Conservation (phyloP, 768 basidiomycete species). For the Melanogaster broomeanus region DNA sequence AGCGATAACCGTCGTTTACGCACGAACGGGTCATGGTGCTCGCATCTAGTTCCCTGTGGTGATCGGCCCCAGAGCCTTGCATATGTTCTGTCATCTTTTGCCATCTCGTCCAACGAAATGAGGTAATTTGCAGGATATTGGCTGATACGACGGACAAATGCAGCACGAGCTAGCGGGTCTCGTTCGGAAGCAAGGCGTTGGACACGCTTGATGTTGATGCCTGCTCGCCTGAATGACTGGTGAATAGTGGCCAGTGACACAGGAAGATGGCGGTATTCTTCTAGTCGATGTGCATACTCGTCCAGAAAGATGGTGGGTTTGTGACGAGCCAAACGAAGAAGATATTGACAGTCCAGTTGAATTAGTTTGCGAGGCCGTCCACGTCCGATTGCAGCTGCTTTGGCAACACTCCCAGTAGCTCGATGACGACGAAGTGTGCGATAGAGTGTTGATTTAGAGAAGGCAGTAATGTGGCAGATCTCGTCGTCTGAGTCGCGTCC, state of each 20-base stretch:
- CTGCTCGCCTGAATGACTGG: constrained; percentile 9
- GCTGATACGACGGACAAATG: constrained; percentile 9
- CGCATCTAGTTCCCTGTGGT: constrained; percentile 12
- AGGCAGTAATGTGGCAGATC: too few relatives aligned
- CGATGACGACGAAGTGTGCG: too few relatives aligned
- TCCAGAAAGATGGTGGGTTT: too few relatives aligned
- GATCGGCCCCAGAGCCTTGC: constrained; percentile 22
- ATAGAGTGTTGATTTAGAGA: too few relatives aligned
- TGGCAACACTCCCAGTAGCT: too few relatives aligned
- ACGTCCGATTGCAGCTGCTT: too few relatives aligned
- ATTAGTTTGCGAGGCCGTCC: too few relatives aligned
- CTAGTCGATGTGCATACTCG: too few relatives aligned
- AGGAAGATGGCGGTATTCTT: constrained; percentile 6
- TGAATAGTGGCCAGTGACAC: constrained; percentile 15
- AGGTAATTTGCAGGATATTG: constrained; percentile 16
- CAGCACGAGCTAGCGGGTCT: constrained; percentile 2
- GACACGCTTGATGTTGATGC: constrained; percentile 9
- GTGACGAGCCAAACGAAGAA: too few relatives aligned
- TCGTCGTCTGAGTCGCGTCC: too few relatives aligned
- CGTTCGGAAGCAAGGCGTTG: constrained; percentile 14
- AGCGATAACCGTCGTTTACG: constrained; percentile 17
- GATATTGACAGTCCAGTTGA: too few relatives aligned
- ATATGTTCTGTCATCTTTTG: constrained; percentile 31
- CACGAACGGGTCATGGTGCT: constrained; percentile 22
- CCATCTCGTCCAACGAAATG: constrained; percentile 26